These are phyloP conservation scores for Debaryomyces subglobosus DNA, from an alignment of 1,139 yeast genomes.

Conservation along the genomic window DNA sequence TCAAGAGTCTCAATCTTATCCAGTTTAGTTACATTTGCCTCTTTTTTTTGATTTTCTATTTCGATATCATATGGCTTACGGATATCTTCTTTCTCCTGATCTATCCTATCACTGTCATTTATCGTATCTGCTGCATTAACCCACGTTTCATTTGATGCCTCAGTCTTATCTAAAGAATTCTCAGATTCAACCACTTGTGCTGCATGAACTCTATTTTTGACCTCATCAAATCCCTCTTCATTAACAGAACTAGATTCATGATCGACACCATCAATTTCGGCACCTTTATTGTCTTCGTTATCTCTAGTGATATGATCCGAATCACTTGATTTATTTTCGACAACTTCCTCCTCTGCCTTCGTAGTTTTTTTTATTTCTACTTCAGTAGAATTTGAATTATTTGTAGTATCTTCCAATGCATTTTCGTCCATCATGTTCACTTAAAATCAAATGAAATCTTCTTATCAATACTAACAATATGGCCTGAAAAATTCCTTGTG, in stretches of 20 bases:
- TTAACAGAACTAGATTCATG: slow-evolving; percentile 25
- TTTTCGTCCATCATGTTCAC: background rate
- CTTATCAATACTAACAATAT: background rate
- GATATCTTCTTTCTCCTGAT: background rate
- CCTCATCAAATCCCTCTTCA: background rate
- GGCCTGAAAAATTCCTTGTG: background rate
- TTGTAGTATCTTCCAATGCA: background rate
- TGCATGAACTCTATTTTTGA: background rate
- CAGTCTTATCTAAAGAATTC: background rate
- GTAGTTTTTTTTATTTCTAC: background rate
- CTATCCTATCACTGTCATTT: background rate
- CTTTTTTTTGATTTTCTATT: slow-evolving; percentile 10
- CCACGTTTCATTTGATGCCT: background rate
- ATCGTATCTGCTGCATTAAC: slow-evolving; percentile 15
- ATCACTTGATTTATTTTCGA: background rate
- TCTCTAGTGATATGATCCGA: background rate
- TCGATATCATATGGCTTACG: slow-evolving; percentile 18
- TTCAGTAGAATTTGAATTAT: background rate
- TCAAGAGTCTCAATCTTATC: background rate
- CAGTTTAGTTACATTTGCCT: background rate
- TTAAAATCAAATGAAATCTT: background rate
- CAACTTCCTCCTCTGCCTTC: background rate
- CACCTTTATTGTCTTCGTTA: slow-evolving; percentile 22
- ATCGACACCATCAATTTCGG: slow-evolving; percentile 26
- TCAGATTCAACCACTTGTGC: background rate